Evolutionary conservation across 345 rosid species (phyloP).

Genomic region (Microthlaspi erraticum): DNA sequence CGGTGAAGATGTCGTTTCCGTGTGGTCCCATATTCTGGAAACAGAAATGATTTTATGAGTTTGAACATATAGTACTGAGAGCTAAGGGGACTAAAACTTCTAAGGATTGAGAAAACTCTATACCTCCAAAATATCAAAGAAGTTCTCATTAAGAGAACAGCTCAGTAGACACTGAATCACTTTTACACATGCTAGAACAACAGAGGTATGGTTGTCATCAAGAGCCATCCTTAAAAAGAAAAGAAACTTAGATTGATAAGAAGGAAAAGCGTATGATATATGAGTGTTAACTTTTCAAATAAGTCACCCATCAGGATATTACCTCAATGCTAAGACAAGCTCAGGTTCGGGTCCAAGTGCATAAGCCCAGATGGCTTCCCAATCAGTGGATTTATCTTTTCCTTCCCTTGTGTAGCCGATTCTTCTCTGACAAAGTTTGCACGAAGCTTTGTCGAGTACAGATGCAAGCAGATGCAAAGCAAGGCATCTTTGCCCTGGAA

Average conservation of each 20-base stretch:
- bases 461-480: constrained; percentile 77
- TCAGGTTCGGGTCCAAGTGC: constrained; percentile 97
- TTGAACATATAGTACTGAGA: constrained; percentile 18
- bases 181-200: constrained; percentile 73
- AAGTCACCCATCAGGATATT: constrained; percentile 30
- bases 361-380: constrained; percentile 96
- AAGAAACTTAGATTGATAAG: constrained; percentile 21
- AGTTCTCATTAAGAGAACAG: constrained; percentile 66
- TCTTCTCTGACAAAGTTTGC: constrained; percentile 54
- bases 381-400: constrained; percentile 53
- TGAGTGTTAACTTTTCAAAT: constrained; percentile 28
- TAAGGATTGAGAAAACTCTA: constrained; percentile 23
- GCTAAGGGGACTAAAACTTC: constrained; percentile 1
- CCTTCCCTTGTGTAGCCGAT: constrained; percentile 45
- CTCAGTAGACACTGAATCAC: constrained; percentile 68
- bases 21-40: constrained; percentile 58
- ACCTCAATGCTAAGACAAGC: constrained; percentile 88
- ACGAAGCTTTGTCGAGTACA: constrained; percentile 72
- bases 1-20: constrained; percentile 60
- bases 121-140: constrained; percentile 81
- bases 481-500: constrained; percentile 84
- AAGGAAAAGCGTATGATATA: constrained; percentile 7
- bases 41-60: constrained; percentile 25
- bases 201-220: constrained; percentile 87
- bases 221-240: constrained; percentile 70